Evolutionary conservation across 2,329 filamentous ascomycete genomes (phyloP).

Genomic region (Nakataea oryzae): DNA sequence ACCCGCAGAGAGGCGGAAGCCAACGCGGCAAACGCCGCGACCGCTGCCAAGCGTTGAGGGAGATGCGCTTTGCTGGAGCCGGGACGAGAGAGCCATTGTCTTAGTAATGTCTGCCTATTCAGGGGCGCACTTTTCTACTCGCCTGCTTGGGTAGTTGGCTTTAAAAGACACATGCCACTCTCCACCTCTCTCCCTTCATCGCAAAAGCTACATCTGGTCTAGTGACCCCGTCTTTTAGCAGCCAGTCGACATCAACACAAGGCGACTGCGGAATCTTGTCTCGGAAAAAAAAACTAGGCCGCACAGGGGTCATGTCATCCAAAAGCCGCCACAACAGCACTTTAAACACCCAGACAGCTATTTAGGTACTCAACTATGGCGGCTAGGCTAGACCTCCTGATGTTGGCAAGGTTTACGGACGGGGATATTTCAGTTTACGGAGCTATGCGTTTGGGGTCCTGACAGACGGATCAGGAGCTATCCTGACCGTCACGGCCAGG

Average conservation of each 20-base stretch:
- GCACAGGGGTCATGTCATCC: background rate
- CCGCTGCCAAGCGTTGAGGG: slow-evolving; percentile 24
- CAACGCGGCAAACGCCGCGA: slow-evolving; percentile 32
- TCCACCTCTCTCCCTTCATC: background rate
- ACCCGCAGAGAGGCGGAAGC: slow-evolving; percentile 62
- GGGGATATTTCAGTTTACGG: background rate
- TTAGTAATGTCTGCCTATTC: background rate
- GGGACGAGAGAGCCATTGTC: background rate
- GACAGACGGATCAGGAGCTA: background rate
- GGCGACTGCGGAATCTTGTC: background rate
- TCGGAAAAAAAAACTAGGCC: background rate
- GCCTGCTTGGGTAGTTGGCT: background rate
- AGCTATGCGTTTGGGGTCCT: background rate
- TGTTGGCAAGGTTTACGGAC: background rate
- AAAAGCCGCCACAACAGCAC: background rate
- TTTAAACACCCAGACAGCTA: background rate
- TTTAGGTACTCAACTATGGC: background rate
- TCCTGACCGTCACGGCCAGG: background rate
- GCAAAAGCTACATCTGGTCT: background rate
- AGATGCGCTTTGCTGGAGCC: background rate
- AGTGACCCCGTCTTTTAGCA: background rate
- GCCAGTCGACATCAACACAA: background rate
- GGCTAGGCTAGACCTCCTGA: too few relatives aligned
- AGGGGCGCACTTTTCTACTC: too few relatives aligned
- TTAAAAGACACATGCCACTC: background rate